Percentiles rank a stretch among this genome's conserved stretches.
These are phyloP conservation scores for Rhodotorula sphaerocarpa DNA, from an alignment of 768 basidiomycete species.

Conservation along the genomic window DNA sequence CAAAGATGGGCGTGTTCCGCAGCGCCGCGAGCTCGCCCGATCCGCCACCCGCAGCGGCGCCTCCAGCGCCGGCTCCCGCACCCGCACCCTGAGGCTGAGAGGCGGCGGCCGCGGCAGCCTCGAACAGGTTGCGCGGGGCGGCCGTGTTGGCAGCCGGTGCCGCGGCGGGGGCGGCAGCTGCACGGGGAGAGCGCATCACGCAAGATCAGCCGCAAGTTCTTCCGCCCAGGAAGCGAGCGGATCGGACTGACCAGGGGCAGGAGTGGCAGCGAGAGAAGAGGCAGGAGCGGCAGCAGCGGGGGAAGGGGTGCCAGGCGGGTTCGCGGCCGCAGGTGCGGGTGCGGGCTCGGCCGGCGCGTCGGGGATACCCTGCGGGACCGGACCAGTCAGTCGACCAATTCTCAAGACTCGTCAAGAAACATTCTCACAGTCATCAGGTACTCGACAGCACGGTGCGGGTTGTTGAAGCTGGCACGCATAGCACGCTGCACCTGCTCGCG, in stretches of 20 bases:
- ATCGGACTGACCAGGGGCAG: slow-evolving; percentile 40
- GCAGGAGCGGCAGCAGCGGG: slow-evolving; percentile 40
- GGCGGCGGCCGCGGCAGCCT: slow-evolving; percentile 38
- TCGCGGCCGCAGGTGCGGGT: slow-evolving; percentile 42
- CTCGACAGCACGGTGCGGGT: slow-evolving; percentile 96
- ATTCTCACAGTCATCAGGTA: slow-evolving; percentile 69
- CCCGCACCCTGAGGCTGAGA: slow-evolving; percentile 39
- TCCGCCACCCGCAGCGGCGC: slow-evolving; percentile 43
- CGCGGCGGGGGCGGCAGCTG: slow-evolving; percentile 4
- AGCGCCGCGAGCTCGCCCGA: slow-evolving; percentile 46
- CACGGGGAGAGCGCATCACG: slow-evolving; percentile 10
- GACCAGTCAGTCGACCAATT: too few species aligned
- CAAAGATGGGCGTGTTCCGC: slow-evolving; percentile 58
- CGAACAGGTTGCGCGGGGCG: slow-evolving; percentile 35
- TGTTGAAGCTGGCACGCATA: slow-evolving; percentile 88
- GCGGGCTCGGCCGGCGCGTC: slow-evolving; percentile 47
- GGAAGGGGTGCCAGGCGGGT: slow-evolving; percentile 37
- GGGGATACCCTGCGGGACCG: slow-evolving; percentile 64
- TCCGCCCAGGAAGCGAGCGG: slow-evolving; percentile 8
- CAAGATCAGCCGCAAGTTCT: slow-evolving; percentile 27
- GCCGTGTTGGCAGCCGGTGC: slow-evolving; percentile 1
- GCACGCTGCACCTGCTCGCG: slow-evolving; percentile 76
- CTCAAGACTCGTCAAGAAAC: too few species aligned
- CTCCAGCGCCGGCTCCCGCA: slow-evolving; percentile 42
- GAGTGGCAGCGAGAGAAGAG: slow-evolving; percentile 46